Evolutionary conservation across 805 yeast genomes (phyloP).

Genomic region (Saccharomycopsis fibuligera): DNA sequence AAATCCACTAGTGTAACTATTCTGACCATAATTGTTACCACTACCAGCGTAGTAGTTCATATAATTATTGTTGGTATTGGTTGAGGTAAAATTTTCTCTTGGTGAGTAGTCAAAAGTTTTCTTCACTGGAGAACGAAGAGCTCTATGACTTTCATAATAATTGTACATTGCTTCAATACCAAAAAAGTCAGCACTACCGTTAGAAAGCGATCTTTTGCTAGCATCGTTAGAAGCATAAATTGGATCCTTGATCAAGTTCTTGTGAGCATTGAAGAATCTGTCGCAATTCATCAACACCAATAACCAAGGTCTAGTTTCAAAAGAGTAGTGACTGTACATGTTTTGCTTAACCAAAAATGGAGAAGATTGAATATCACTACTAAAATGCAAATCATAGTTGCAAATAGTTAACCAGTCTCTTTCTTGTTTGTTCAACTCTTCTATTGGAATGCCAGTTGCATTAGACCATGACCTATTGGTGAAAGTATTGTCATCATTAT

Average conservation of each 20-base stretch:
- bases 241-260: background rate
- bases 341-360: no score
- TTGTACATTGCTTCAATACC: slow-evolving; percentile 2
- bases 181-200: slow-evolving; percentile 4
- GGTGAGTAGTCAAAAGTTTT: slow-evolving; percentile 1
- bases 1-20: no score
- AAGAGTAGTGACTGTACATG: no score
- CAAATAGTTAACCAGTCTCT: slow-evolving; percentile 49
- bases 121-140: slow-evolving; percentile 7
- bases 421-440: slow-evolving; percentile 60
- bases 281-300: background rate
- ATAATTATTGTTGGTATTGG: background rate
- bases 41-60: background rate
- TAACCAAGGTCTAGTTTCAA: slow-evolving; percentile 12
- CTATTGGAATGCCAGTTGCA: slow-evolving; percentile 76
- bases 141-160: slow-evolving; percentile 2
- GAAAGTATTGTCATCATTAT: slow-evolving; percentile 94
- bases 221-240: slow-evolving; percentile 4
- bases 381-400: slow-evolving; percentile 20
- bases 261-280: slow-evolving; percentile 3
- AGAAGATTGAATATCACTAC: background rate
- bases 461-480: slow-evolving; percentile 93
- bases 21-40: background rate
- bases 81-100: background rate
- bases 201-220: background rate